Conservation (phyloP, 225 moss, liverwort and hornwort genomes). For the Sphagnum contortum region DNA sequence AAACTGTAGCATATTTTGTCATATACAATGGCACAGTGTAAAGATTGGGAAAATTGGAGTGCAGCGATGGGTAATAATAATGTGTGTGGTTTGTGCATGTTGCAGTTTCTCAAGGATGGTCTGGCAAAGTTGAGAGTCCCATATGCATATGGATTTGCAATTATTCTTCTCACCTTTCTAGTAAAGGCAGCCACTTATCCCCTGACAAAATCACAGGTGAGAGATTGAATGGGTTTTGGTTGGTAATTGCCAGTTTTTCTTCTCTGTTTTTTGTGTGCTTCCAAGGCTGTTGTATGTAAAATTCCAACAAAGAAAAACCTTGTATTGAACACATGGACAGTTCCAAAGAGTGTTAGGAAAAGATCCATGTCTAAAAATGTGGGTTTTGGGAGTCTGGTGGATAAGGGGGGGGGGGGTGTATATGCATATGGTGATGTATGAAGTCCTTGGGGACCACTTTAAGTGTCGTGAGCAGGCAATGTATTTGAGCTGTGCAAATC, state of each 20-base stretch:
- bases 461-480: slow-evolving; percentile 2
- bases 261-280: neutral
- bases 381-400: no score
- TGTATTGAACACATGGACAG: no score
- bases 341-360: no score
- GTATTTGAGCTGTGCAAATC: neutral
- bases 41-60: no score
- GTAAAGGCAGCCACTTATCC: slow-evolving; percentile 94
- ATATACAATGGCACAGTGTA: no score
- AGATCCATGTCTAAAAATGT: no score
- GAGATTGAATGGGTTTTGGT: neutral
- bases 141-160: slow-evolving; percentile 95
- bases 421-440: neutral
- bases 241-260: neutral
- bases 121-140: slow-evolving; percentile 65
- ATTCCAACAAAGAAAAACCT: no score
- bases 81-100: no score
- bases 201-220: slow-evolving; percentile 81
- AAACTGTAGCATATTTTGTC: no score
- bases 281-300: neutral
- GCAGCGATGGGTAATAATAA: no score
- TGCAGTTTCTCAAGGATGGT: slow-evolving; percentile 84
- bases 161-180: slow-evolving; percentile 81
- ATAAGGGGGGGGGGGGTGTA: no score
- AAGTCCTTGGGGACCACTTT: neutral